Base-by-base conservation (phyloP, 2,329 filamentous ascomycete genomes). In the Periconia macrospinosa region DNA sequence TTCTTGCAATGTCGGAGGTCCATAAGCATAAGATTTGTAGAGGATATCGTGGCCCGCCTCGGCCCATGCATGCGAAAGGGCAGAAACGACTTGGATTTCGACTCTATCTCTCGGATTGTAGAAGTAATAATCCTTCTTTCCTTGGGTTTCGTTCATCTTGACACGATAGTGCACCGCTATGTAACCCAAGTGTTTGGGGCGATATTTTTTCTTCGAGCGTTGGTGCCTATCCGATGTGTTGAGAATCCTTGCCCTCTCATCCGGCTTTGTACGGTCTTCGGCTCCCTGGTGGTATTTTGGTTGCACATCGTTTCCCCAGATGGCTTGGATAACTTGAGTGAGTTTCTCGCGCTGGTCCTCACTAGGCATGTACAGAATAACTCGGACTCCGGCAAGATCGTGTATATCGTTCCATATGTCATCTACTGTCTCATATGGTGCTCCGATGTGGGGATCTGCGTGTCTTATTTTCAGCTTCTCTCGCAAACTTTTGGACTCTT, bases 21-120 rank as follows among this genome's bases (percentile, higher is more conserved):
- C 60, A 18, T 55, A 54, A 5, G 45, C 53, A 18, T 50, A 30
- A 13, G 46, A 52, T n/a, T 72, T 71, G 51, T 71, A 71, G 17
- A 63, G 44, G 17, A 66, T 50, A 23, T 70, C 65, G 30, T 72
- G 70, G 7, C 65, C 60, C 3, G 62, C 56, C 41, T 70, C 61
- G 1, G 69, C 64, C 64, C 67, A 69, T 1, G 58, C 61, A 43
- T 68, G 63, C 19, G 57, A 57, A 1, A 70, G 47, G 1, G 62
- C 56, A 1, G 66, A 66, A 7, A 61, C 56, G n/a, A 71, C 63
- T 46, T 72, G 68, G 30, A 72, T 67, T 49, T 72, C 69, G 3
- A 61, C 54, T n/a, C 40, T 13, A 18, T 61, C 60, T 13, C 20
- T 15, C 7, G 33, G 13, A 10, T 30, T 45, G n/a, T 40, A 43